phyloP scores from a whole-genome alignment of 345 rosid species.

The Murraya koenigii region DNA sequence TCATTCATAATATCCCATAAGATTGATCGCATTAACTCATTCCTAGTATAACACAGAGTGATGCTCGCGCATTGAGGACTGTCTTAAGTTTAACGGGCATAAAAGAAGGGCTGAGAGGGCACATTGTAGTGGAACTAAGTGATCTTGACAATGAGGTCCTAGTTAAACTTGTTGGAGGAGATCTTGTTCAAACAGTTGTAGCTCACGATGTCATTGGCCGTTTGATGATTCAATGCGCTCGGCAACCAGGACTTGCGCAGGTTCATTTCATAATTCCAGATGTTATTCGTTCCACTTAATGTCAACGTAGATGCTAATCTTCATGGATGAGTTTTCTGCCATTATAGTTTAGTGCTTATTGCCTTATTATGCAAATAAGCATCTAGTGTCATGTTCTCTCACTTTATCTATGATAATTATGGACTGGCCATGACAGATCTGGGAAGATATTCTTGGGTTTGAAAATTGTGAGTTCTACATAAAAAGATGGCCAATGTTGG shows the following conservation, averaged over 20 bases:
- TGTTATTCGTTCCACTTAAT: neutral
- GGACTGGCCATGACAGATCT: slow-evolving; percentile 43
- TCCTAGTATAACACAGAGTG: slow-evolving; percentile 48
- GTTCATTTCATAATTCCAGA: slow-evolving; percentile 28
- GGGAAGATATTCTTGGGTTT: slow-evolving; percentile 80
- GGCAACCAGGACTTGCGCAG: slow-evolving; percentile 82
- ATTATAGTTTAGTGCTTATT: neutral
- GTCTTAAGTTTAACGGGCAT: slow-evolving; percentile 75
- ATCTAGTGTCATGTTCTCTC: neutral
- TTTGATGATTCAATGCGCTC: slow-evolving; percentile 81
- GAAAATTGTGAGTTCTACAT: slow-evolving; percentile 80
- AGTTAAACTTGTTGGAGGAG: slow-evolving; percentile 78
- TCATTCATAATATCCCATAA: slow-evolving; percentile 13
- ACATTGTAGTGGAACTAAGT: slow-evolving; percentile 71
- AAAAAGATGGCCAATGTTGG: slow-evolving; percentile 64
- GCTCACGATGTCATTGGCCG: slow-evolving; percentile 87
- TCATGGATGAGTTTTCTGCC: neutral
- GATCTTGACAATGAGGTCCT: slow-evolving; percentile 80
- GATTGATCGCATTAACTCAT: slow-evolving; percentile 18
- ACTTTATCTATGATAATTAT: slow-evolving; percentile 15
- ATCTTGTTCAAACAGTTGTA: slow-evolving; percentile 70
- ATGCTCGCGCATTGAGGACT: slow-evolving; percentile 78
- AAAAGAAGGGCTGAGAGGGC: slow-evolving; percentile 71
- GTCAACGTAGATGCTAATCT: neutral
- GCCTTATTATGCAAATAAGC: neutral